Conservation (phyloP, 257 asterid species). For the Coffea canephora region DNA sequence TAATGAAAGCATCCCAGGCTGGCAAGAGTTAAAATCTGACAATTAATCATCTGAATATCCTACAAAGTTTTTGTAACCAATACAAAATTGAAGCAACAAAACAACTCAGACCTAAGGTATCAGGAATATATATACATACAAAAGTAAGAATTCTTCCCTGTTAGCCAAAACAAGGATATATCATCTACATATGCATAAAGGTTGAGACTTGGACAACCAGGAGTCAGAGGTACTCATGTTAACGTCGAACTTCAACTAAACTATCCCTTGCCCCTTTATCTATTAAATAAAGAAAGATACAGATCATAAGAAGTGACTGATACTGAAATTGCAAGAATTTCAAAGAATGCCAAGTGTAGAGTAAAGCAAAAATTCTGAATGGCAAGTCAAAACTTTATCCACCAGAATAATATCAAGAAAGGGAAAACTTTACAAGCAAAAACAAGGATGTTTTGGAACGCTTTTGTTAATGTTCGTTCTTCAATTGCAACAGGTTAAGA, state of each 20-base stretch:
- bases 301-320: background rate
- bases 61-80: background rate
- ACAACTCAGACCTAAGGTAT: background rate
- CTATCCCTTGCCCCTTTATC: too few relatives aligned
- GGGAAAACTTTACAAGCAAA: background rate
- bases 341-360: background rate
- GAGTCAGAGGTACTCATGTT: background rate
- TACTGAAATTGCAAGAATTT: background rate
- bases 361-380: background rate
- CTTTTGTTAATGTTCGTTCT: background rate
- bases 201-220: background rate
- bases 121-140: background rate
- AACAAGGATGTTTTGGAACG: background rate
- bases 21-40: background rate
- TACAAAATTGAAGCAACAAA: background rate
- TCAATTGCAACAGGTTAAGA: background rate
- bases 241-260: too few relatives aligned
- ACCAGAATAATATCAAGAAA: background rate
- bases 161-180: too few relatives aligned
- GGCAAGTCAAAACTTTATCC: background rate
- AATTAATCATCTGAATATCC: background rate
- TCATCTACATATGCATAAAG: too few relatives aligned
- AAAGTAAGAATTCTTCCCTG: too few relatives aligned
- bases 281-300: too few relatives aligned
- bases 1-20: too few relatives aligned